Evolutionary conservation across 805 yeast genomes (phyloP).

Genomic region (Nakazawaea laoshanensis): DNA sequence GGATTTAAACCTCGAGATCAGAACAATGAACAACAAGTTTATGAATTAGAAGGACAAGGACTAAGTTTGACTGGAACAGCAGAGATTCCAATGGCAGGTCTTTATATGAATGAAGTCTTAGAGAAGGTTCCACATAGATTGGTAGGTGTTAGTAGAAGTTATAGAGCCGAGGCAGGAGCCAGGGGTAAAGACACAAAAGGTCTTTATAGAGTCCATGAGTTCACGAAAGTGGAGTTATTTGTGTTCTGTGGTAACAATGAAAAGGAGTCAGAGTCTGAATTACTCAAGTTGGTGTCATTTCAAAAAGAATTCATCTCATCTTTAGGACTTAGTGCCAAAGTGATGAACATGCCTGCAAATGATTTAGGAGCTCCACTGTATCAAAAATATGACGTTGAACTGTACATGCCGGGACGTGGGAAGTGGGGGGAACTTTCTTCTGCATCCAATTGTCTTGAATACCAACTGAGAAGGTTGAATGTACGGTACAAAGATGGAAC

Average conservation of each 20-base stretch:
- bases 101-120: constrained; percentile 46
- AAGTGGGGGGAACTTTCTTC: constrained; percentile 90
- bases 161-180: constrained; percentile 96
- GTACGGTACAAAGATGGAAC: constrained; percentile 41
- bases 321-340: constrained; percentile 73
- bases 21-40: constrained; percentile 79
- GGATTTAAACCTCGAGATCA: constrained; percentile 93
- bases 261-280: constrained; percentile 32
- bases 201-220: constrained; percentile 90
- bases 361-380: constrained; percentile 93
- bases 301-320: constrained; percentile 58
- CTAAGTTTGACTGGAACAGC: constrained; percentile 88
- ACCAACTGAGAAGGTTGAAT: constrained; percentile 76
- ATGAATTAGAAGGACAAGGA: constrained; percentile 42
- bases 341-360: constrained; percentile 80
- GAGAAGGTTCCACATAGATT: constrained; percentile 41
- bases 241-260: constrained; percentile 46
- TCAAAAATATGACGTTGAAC: constrained; percentile 89
- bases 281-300: constrained; percentile 51
- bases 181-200: constrained; percentile 91
- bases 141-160: constrained; percentile 81
- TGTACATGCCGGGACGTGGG: constrained; percentile 97
- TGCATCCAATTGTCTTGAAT: constrained; percentile 87
- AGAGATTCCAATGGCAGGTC: constrained; percentile 87
- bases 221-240: constrained; percentile 89